A percentile compares a stretch with the other conserved stretches of the same genome.
phyloP scores from a whole-genome alignment of 2,329 filamentous ascomycete genomes.

The Botrytis galanthina region DNA sequence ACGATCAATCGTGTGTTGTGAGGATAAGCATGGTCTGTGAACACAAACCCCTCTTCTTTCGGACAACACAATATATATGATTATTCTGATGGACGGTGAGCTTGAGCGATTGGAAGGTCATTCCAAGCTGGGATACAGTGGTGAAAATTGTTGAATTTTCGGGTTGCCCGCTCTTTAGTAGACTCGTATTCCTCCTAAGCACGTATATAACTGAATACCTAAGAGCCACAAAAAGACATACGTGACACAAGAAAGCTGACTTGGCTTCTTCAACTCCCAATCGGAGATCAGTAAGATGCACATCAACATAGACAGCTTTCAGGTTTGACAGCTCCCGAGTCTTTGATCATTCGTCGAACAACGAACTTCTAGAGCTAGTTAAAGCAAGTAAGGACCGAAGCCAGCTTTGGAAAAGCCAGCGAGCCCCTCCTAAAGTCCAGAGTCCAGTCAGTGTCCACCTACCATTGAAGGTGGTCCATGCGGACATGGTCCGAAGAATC shows the following conservation, averaged over 20 bases:
- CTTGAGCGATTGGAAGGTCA: not conserved
- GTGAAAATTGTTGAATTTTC: not conserved
- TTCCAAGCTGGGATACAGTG: not conserved
- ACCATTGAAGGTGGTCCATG: slow-evolving; percentile 9
- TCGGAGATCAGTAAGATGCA: not conserved
- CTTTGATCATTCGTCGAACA: slow-evolving; percentile 3
- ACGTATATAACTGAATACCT: not conserved
- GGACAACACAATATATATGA: not conserved
- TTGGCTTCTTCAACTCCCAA: slow-evolving; percentile 4
- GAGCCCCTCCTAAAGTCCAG: slow-evolving; percentile 13
- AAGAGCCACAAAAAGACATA: slow-evolving; percentile 8
- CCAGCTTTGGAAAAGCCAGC: not conserved
- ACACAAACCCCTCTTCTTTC: slow-evolving; percentile 18
- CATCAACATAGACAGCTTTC: slow-evolving; percentile 2
- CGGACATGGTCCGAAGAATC: slow-evolving; percentile 3
- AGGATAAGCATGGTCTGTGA: slow-evolving; percentile 17
- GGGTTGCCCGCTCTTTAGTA: not conserved
- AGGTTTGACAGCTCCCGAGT: slow-evolving; percentile 10
- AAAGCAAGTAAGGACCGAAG: slow-evolving; percentile 4
- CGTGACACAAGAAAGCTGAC: not conserved
- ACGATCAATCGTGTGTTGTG: slow-evolving; percentile 9
- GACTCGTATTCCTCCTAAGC: slow-evolving; percentile 1
- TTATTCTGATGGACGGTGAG: not conserved
- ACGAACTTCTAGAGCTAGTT: not conserved
- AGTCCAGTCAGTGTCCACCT: not conserved